Evolutionary conservation across 106 monocot species (phyloP).

Genomic region (Agapanthus africanus): DNA sequence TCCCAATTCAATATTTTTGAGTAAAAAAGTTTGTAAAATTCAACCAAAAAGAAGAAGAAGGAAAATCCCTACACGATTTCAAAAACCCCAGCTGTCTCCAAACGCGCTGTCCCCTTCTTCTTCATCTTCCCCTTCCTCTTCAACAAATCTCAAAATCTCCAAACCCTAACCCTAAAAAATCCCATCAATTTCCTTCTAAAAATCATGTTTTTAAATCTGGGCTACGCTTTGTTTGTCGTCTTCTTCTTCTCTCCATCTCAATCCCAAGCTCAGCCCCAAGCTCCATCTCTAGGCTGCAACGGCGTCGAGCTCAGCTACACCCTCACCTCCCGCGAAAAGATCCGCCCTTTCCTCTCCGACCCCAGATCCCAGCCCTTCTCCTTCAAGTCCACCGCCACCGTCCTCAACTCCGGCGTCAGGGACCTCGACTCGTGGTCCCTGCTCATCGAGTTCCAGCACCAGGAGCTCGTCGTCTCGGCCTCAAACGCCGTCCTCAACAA

Average conservation of each 20-base stretch:
- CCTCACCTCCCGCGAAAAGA: constrained; percentile 7
- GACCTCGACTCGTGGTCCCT: constrained; percentile 16
- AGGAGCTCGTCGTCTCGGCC: constrained; percentile 66
- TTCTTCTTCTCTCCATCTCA: neutral
- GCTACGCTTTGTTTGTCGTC: too few species aligned
- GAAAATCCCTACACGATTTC: too few species aligned
- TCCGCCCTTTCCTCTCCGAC: constrained; percentile 13
- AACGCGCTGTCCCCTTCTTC: too few species aligned
- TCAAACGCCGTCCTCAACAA: constrained; percentile 46
- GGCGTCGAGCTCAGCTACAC: constrained; percentile 21
- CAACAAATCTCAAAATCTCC: too few species aligned
- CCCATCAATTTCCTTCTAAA: too few species aligned
- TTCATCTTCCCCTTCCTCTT: too few species aligned
- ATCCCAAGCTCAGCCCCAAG: neutral
- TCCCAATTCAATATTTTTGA: too few species aligned
- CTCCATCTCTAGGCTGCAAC: constrained; percentile 5
- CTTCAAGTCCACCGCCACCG: constrained; percentile 16
- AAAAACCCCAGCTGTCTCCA: too few species aligned
- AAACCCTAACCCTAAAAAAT: too few species aligned
- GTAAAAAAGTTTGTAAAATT: too few species aligned
- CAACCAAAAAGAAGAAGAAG: too few species aligned
- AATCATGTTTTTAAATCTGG: too few species aligned
- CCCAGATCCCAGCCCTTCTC: constrained; percentile 10
- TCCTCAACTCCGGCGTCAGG: constrained; percentile 18
- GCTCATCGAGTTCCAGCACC: constrained; percentile 26